phyloP scores from a whole-genome alignment of 2,329 filamentous ascomycete species.

The Exophiala sideris region DNA sequence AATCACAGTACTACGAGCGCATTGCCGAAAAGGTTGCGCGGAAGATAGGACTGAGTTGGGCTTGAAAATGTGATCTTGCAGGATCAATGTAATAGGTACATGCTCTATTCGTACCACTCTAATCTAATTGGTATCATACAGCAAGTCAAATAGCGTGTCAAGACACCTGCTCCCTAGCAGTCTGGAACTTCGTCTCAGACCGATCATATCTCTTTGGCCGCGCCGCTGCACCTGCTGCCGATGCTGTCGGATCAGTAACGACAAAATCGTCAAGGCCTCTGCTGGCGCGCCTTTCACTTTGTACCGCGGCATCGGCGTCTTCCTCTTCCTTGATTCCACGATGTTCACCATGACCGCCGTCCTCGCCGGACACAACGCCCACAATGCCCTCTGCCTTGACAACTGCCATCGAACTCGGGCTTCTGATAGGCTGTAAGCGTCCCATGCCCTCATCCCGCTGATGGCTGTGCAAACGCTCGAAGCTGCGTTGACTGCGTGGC shows the following conservation, averaged over 20 bases:
- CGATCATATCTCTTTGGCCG: background rate
- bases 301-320: background rate
- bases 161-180: background rate
- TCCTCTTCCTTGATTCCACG: background rate
- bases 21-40: constrained; percentile 59
- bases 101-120: too few relatives aligned
- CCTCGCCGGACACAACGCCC: constrained; percentile 8
- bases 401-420: constrained; percentile 25
- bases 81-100: background rate
- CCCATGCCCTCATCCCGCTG: constrained; percentile 24
- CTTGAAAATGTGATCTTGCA: constrained; percentile 15
- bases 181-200: background rate
- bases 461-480: constrained; percentile 25
- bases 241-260: too few relatives aligned
- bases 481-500: constrained; percentile 23
- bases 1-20: constrained; percentile 67
- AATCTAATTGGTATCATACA: too few relatives aligned
- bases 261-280: too few relatives aligned
- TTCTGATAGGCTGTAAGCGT: constrained; percentile 18
- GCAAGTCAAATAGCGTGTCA: background rate
- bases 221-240: background rate
- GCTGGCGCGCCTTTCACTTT: background rate
- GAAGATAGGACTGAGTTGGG: constrained; percentile 44
- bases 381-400: constrained; percentile 25
- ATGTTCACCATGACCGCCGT: background rate